A percentile compares a stretch with the other conserved stretches of the same genome.
Evolutionary conservation across 192 early-diverging fungal species (phyloP).

Genomic region (Podila epigama): DNA sequence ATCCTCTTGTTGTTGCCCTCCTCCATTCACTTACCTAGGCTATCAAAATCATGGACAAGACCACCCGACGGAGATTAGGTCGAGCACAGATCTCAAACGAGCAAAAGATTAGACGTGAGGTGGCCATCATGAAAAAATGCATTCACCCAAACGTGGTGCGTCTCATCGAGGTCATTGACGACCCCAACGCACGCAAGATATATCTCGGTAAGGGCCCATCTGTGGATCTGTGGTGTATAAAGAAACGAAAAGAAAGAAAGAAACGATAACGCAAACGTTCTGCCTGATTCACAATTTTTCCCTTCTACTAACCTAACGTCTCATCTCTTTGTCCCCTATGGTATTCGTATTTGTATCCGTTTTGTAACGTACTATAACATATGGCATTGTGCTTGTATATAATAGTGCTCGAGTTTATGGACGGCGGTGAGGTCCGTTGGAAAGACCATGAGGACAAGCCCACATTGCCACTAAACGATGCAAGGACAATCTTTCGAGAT

Average conservation of each 20-base stretch:
- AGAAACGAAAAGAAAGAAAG: background rate
- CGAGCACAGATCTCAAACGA: constrained; percentile 55
- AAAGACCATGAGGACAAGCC: constrained; percentile 72
- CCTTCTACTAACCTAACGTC: background rate
- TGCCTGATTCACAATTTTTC: background rate
- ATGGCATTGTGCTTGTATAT: too few relatives aligned
- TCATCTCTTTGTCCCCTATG: too few relatives aligned
- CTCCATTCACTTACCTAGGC: constrained; percentile 21
- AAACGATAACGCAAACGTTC: background rate
- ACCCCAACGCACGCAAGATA: constrained; percentile 88
- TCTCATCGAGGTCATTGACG: constrained; percentile 94
- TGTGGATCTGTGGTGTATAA: background rate
- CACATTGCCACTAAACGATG: constrained; percentile 65
- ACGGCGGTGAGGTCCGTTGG: constrained; percentile 93
- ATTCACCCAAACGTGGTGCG: constrained; percentile 91
- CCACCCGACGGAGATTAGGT: constrained; percentile 47
- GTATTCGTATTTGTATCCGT: too few relatives aligned
- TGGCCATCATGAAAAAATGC: constrained; percentile 97
- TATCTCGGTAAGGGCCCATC: constrained; percentile 75
- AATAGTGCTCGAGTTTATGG: constrained; percentile 87
- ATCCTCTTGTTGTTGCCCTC: background rate
- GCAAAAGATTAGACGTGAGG: constrained; percentile 93
- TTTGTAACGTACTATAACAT: too few relatives aligned
- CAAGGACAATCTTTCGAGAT: constrained; percentile 86
- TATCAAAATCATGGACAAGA: constrained; percentile 56